Evolutionary conservation across 768 basidiomycete genomes (phyloP), one percentile per base, ranked within the genome.

Genomic region (Mycena amicta): DNA sequence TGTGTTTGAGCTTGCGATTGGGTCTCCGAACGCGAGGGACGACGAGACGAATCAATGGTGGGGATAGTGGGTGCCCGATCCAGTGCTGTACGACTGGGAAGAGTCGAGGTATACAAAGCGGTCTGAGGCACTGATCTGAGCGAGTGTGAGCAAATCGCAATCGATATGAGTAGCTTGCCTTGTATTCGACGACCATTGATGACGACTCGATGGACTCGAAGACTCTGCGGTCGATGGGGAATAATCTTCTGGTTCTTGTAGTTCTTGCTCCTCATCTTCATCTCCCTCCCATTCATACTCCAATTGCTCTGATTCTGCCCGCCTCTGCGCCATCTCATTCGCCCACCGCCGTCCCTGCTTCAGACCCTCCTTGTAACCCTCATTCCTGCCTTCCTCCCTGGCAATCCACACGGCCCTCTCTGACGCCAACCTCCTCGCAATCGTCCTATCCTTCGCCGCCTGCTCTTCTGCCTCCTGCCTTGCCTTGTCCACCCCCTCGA

Each of bases 381-480:
- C 70, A 64, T 68, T 77, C 53, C 85, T 75, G 3, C 86, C 86
- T 63, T 87, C 84, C 55, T 87, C 84, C 53, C 81, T 75, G 1
- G 87, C 87, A 46, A 72, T 60, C 53, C 81, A 75, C 20, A 86
- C 71, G 41, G 85, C 62, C 15, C 78, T 74, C 57, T 84, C 79
- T 63, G 83, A 81, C 8, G 76, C 78, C 47, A 86, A 62, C 64
- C 77, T 75, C 53, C 85, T 72, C 28, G 83, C 83, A 52, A 73
- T 77, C 20, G 75, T 76, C 39, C 84, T 77, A 25, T 83, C 83
- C 23, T 77, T 76, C 18, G 76, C 76, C 1, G 83, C 84, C 22
- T 78, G 78, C 6, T 75, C 71, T 66, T 87, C 85, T 0, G 87
- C 87, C 5, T 86, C 82, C 27, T 85, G 78, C 25, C 83, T 77